These are phyloP conservation scores for Gossypium herbaceum DNA, from an alignment of 345 rosid genomes.

Conservation along the genomic window DNA sequence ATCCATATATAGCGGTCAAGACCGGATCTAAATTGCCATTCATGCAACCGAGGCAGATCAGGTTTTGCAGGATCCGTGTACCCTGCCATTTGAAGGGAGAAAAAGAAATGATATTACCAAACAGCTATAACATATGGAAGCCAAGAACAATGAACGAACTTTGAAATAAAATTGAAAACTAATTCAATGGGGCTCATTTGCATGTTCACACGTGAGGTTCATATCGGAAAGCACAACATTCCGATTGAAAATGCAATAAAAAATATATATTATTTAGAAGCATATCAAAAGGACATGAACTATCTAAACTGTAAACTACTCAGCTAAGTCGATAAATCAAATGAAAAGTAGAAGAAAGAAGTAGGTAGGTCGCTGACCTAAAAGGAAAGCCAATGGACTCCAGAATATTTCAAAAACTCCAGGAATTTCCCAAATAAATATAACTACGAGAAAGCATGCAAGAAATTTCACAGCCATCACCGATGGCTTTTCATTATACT, in stretches of 20 bases:
- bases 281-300: not conserved
- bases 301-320: not conserved
- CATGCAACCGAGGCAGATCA: constrained; percentile 73
- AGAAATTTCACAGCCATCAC: constrained; percentile 83
- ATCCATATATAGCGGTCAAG: constrained; percentile 98
- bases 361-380: constrained; percentile 45
- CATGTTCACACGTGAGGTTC: not conserved
- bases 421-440: constrained; percentile 90
- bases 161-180: not conserved
- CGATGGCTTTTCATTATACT: constrained; percentile 79
- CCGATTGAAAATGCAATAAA: not conserved
- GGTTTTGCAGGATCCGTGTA: constrained; percentile 93
- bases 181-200: not conserved
- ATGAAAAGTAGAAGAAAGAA: constrained; percentile 10
- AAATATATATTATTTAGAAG: not conserved
- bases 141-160: not conserved
- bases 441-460: constrained; percentile 77
- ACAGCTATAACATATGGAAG: constrained; percentile 2
- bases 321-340: not conserved
- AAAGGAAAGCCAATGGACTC: constrained; percentile 69
- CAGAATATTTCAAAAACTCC: constrained; percentile 75
- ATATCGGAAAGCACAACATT: not conserved
- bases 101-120: constrained; percentile 4
- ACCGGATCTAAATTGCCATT: constrained; percentile 98
- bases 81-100: constrained; percentile 35